phyloP scores from a whole-genome alignment of 2,329 filamentous ascomycete species.

The Metarhizium anisopliae region DNA sequence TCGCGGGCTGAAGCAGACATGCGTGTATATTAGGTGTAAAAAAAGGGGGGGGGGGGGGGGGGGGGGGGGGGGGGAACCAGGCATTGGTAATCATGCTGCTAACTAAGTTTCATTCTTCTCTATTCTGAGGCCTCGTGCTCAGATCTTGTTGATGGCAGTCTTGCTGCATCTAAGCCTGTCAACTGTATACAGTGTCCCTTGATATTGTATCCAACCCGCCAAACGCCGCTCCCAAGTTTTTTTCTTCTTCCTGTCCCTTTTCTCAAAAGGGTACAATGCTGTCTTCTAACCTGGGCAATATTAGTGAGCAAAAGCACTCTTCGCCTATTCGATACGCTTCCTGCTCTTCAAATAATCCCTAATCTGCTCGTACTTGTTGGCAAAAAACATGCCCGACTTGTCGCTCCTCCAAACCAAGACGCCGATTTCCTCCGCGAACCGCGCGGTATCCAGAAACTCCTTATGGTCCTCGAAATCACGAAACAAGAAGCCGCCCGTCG shows the following conservation, averaged over 20 bases:
- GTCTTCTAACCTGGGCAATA: not conserved
- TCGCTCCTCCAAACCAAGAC: slow-evolving; percentile 85
- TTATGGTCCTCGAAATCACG: slow-evolving; percentile 68
- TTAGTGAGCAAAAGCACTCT: not conserved
- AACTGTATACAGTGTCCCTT: not conserved
- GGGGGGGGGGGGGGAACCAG: too few relatives aligned
- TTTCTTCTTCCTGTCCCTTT: too few relatives aligned
- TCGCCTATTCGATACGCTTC: slow-evolving; percentile 36
- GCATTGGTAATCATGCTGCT: too few relatives aligned
- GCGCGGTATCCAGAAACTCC: slow-evolving; percentile 62
- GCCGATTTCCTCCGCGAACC: slow-evolving; percentile 83
- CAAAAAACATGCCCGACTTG: slow-evolving; percentile 76
- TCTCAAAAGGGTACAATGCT: not conserved
- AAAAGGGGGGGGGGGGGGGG: too few relatives aligned
- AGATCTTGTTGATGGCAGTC: not conserved
- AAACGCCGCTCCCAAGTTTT: not conserved
- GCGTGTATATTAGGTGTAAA: too few relatives aligned
- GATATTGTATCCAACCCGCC: not conserved
- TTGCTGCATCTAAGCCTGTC: not conserved
- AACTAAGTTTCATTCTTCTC: too few relatives aligned
- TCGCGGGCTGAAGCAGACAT: too few relatives aligned
- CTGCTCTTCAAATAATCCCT: slow-evolving; percentile 65
- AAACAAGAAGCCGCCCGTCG: slow-evolving; percentile 77
- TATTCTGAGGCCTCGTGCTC: too few relatives aligned
- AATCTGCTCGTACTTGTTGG: slow-evolving; percentile 84